A percentile compares a stretch with the other conserved stretches of the same genome.
Conservation (phyloP, 2,329 filamentous ascomycete genomes). For the Pseudohalonectria lignicola region DNA sequence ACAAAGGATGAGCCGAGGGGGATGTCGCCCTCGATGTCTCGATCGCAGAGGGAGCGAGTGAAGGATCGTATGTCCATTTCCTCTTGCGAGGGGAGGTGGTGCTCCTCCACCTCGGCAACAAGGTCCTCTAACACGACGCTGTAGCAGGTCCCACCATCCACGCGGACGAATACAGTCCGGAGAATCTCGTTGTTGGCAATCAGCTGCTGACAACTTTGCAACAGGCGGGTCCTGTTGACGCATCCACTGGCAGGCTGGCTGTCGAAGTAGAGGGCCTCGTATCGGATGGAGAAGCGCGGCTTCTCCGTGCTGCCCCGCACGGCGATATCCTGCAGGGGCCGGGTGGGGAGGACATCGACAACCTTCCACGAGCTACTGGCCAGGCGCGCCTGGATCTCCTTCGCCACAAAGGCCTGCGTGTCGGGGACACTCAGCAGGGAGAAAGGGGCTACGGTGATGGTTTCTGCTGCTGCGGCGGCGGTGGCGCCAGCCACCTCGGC, state of each 20-base stretch:
- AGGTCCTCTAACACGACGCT: conserved; percentile 48
- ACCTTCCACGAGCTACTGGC: conserved; percentile 38
- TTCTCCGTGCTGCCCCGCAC: conserved; percentile 44
- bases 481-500: background rate
- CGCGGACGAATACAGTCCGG: conserved; percentile 51
- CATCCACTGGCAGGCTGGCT: conserved; percentile 14
- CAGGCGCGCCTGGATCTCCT: conserved; percentile 38
- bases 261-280: conserved; percentile 54
- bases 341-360: conserved; percentile 43
- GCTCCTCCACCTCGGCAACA: conserved; percentile 35
- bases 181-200: conserved; percentile 52
- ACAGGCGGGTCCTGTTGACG: conserved; percentile 35
- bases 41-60: conserved; percentile 37
- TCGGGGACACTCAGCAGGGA: conserved; percentile 31
- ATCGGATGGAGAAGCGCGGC: conserved; percentile 51
- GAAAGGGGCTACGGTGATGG: conserved; percentile 26
- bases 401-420: conserved; percentile 29
- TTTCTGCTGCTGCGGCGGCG: conserved; percentile 8
- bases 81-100: conserved; percentile 14
- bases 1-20: conserved; percentile 49
- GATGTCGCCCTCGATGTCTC: conserved; percentile 42
- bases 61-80: conserved; percentile 39
- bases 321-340: conserved; percentile 48
- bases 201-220: conserved; percentile 39
- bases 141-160: conserved; percentile 33